Conservation (phyloP, 768 basidiomycete genomes). For the Tulasnella sp. region DNA sequence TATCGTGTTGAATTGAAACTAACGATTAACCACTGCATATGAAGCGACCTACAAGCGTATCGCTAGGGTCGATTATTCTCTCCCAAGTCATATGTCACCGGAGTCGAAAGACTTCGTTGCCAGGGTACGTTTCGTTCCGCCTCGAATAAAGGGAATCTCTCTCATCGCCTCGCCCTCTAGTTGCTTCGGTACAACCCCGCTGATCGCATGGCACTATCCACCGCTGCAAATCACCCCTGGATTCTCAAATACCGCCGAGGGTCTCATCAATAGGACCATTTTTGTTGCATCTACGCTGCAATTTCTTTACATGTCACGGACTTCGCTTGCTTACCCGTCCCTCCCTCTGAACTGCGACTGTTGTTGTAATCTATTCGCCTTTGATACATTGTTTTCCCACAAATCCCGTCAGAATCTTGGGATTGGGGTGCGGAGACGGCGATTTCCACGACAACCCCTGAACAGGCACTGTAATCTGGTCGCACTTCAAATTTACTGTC, state of each 20-base stretch:
- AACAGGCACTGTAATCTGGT: background rate
- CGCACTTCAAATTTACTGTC: constrained; percentile 17
- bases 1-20: background rate
- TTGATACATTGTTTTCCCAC: background rate
- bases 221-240: constrained; percentile 84
- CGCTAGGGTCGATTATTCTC: constrained; percentile 72
- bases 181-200: constrained; percentile 75
- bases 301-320: background rate
- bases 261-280: background rate
- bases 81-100: constrained; percentile 54
- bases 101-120: constrained; percentile 66
- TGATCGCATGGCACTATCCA: constrained; percentile 64
- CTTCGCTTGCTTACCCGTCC: background rate
- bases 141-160: background rate
- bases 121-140: constrained; percentile 42
- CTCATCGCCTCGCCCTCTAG: constrained; percentile 40
- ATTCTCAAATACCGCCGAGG: constrained; percentile 44
- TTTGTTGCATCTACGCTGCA: background rate
- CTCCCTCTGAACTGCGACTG: background rate
- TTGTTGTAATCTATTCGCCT: constrained; percentile 5
- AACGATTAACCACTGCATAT: background rate
- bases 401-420: background rate
- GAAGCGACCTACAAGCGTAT: constrained; percentile 88
- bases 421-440: background rate
- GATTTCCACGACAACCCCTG: background rate